Evolutionary conservation across 352 stramenopile species (phyloP).

Genomic region (Phytophthora brassicae): DNA sequence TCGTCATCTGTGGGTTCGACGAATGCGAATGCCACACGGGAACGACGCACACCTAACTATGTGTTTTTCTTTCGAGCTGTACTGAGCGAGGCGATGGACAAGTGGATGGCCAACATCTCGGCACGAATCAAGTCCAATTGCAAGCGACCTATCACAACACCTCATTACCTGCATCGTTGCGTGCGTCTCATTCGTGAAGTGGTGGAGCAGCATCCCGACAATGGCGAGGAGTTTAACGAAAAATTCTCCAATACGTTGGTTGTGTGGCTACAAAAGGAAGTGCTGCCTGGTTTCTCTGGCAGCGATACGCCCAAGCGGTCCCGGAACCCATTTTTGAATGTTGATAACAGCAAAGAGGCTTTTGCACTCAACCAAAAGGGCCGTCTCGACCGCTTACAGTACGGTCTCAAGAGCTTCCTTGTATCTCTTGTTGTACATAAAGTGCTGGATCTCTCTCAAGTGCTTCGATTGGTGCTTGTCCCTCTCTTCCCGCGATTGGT

Average conservation of each 20-base stretch:
- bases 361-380: constrained; percentile 85
- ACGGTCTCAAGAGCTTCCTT: constrained; percentile 85
- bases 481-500: constrained; percentile 80
- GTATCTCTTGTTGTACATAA: constrained; percentile 83
- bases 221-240: constrained; percentile 81
- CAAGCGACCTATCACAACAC: constrained; percentile 77
- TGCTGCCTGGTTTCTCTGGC: constrained; percentile 77
- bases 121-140: constrained; percentile 67
- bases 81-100: constrained; percentile 87
- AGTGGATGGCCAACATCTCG: constrained; percentile 84
- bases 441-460: constrained; percentile 82
- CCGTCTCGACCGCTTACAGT: constrained; percentile 80
- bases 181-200: constrained; percentile 84
- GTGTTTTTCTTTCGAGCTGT: constrained; percentile 85
- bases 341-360: constrained; percentile 80
- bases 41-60: constrained; percentile 81
- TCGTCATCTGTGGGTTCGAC: constrained; percentile 65
- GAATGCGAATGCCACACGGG: constrained; percentile 73
- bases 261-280: constrained; percentile 86
- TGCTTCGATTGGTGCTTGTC: constrained; percentile 81
- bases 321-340: constrained; percentile 81
- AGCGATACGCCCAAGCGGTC: constrained; percentile 77
- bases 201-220: constrained; percentile 80
- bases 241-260: constrained; percentile 86
- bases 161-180: constrained; percentile 84